Evolutionary conservation across 306 rosid species (phyloP).

Genomic region (Hylodesmum podocarpum): DNA sequence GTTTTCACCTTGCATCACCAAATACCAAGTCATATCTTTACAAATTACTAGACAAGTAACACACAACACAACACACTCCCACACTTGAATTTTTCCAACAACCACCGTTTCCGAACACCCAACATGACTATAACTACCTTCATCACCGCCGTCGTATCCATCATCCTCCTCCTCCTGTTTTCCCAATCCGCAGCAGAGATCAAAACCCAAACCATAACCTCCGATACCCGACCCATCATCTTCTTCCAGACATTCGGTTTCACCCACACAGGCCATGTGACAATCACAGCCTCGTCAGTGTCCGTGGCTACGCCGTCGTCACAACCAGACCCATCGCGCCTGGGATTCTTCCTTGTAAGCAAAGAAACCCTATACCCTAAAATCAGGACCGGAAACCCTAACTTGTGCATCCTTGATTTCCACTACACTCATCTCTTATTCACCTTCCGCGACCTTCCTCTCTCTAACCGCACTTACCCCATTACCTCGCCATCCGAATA

Average conservation of each 20-base stretch:
- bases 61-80: no score
- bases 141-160: slow-evolving; percentile 23
- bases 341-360: slow-evolving; percentile 82
- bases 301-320: slow-evolving; percentile 13
- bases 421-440: slow-evolving; percentile 23
- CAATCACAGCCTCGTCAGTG: slow-evolving; percentile 46
- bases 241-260: slow-evolving; percentile 79
- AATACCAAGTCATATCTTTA: no score
- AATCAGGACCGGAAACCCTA: slow-evolving; percentile 66
- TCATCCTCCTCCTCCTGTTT: slow-evolving; percentile 22
- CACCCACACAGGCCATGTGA: slow-evolving; percentile 64
- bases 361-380: slow-evolving; percentile 72
- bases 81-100: neutral
- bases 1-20: no score
- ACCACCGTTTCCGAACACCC: no score
- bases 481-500: neutral
- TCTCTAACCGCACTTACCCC: neutral
- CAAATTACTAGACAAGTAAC: no score
- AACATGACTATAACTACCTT: slow-evolving; percentile 48
- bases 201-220: slow-evolving; percentile 26
- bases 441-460: neutral
- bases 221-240: slow-evolving; percentile 71
- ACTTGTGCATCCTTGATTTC: slow-evolving; percentile 67
- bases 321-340: slow-evolving; percentile 36
- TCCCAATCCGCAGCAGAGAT: slow-evolving; percentile 64